These are phyloP conservation scores for Sarocladium brachiariae DNA, from an alignment of 2,329 filamentous ascomycete genomes.

Conservation along the genomic window DNA sequence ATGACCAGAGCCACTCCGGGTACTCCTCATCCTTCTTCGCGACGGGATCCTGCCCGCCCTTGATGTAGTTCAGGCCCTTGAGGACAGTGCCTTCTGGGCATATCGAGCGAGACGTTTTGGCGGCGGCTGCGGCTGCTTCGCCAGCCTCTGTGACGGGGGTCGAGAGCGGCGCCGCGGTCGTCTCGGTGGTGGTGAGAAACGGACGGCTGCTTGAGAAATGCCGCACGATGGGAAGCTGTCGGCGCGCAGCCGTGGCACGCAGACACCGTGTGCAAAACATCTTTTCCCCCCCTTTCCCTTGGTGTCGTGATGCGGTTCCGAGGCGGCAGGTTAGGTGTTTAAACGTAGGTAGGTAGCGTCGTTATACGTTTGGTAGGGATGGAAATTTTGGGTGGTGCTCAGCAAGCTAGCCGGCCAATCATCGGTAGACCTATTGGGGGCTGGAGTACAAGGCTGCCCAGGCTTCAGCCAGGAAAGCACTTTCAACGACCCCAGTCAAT, in stretches of 20 bases:
- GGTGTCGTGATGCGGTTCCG: too few relatives aligned
- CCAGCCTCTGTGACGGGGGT: conserved; percentile 26
- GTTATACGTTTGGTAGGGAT: conserved; percentile 13
- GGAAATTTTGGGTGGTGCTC: conserved; percentile 8
- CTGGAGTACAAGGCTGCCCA: background rate
- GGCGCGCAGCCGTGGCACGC: conserved; percentile 30
- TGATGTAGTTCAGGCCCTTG: conserved; percentile 70
- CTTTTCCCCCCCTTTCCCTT: conserved; percentile 17
- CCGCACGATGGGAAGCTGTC: conserved; percentile 24
- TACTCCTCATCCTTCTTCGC: conserved; percentile 70
- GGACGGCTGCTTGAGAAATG: conserved; percentile 34
- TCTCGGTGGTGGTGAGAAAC: conserved; percentile 29
- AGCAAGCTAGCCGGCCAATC: conserved; percentile 1
- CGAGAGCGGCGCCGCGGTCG: conserved; percentile 30
- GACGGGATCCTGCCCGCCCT: conserved; percentile 65
- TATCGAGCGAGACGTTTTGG: conserved; percentile 36
- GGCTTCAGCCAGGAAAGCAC: too few relatives aligned
- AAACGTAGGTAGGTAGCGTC: too few relatives aligned
- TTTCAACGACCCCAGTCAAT: too few relatives aligned
- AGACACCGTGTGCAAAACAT: conserved; percentile 44
- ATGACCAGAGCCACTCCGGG: conserved; percentile 72
- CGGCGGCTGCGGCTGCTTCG: conserved; percentile 23
- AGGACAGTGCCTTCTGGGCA: conserved; percentile 64
- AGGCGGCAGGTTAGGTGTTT: too few relatives aligned
- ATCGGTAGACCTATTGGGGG: conserved; percentile 1